These are phyloP conservation scores for Poteriospumella lacustris DNA, from an alignment of 108 stramenopile genomes.

Conservation along the genomic window DNA sequence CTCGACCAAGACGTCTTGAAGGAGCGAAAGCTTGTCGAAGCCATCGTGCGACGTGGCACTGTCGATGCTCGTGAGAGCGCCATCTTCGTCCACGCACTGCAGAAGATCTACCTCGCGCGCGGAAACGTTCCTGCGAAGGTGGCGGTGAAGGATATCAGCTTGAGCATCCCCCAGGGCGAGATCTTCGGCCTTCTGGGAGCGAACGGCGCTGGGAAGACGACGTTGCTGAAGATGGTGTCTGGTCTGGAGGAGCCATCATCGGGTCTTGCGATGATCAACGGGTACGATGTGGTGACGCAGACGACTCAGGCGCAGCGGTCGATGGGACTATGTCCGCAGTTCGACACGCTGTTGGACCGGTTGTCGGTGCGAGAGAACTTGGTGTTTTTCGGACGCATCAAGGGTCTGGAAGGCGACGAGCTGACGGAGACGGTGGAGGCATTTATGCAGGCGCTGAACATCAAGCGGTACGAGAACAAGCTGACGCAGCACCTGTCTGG, in stretches of 20 bases:
- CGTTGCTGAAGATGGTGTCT: slow-evolving; percentile 30
- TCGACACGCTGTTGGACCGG: slow-evolving; percentile 21
- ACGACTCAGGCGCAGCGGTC: slow-evolving; percentile 2
- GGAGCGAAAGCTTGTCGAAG: background rate
- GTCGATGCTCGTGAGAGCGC: background rate
- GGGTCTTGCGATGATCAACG: slow-evolving; percentile 16
- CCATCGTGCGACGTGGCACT: background rate
- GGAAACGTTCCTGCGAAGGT: background rate
- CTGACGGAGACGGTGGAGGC: background rate
- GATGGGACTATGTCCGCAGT: slow-evolving; percentile 28
- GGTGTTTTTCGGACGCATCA: slow-evolving; percentile 13
- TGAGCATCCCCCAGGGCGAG: slow-evolving; percentile 2
- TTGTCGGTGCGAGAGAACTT: slow-evolving; percentile 29
- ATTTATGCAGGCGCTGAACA: slow-evolving; percentile 17
- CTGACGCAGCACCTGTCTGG: background rate
- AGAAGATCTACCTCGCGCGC: background rate
- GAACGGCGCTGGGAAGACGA: slow-evolving; percentile 22
- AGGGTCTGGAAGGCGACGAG: slow-evolving; percentile 11
- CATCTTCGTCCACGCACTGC: background rate
- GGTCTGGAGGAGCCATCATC: slow-evolving; percentile 4
- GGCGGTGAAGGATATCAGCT: background rate
- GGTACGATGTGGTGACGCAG: slow-evolving; percentile 14
- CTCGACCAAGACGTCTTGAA: background rate
- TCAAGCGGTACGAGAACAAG: slow-evolving; percentile 28
- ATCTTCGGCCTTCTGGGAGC: slow-evolving; percentile 12